Evolutionary conservation across 495 filamentous ascomycete species (phyloP), one percentile per base, ranked within the genome.

Genomic region (Aspergillus egyptiacus): DNA sequence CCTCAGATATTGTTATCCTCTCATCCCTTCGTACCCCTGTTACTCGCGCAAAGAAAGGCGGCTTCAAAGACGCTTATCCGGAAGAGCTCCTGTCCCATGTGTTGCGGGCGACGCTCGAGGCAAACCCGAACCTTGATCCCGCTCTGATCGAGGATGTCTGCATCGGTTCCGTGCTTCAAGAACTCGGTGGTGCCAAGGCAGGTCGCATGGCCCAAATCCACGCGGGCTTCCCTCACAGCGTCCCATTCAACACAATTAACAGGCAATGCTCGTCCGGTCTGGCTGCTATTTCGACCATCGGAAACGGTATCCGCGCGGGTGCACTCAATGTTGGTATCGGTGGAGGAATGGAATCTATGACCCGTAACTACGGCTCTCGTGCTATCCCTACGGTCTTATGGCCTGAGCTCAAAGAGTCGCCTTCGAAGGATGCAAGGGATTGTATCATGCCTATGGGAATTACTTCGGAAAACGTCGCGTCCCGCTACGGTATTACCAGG

Each of bases 281-380:
- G 30, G 81, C 85, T 54, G 79, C 82, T 30, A 85, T 96, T 51
- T 84, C 86, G 3, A 67, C 66, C 24, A 71, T 93, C 0, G 82
- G 85, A 2, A 78, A 85, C 19, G 74, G 82, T 36, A 93, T 95
- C 54, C 75, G 78, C 28, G 72, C 79, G 0, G 87, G 81, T 1
- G 79, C 80, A 50, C 83, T 93, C 47, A 76, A 82, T 56, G 70
- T 86, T n/a, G 90, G 89, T 51, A 79, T 96, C 43, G 90, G 83
- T 28, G 91, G 85, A 17, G 90, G 90, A 14, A 94, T 91, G 85
- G 90, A 96, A 74, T 86, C 81, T 62, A 95, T 96, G 90, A 94
- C 87, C 39, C 68, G 84, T 44, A 95, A 95, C 65, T 96, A 96
- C 66, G 88, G 83, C 6, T 79, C 72, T 0, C 71, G 80, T 45